Evolutionary conservation across 768 basidiomycete genomes (phyloP), one percentile per base, ranked within the genome.

Genomic region (Macrolepiota fuliginosa): DNA sequence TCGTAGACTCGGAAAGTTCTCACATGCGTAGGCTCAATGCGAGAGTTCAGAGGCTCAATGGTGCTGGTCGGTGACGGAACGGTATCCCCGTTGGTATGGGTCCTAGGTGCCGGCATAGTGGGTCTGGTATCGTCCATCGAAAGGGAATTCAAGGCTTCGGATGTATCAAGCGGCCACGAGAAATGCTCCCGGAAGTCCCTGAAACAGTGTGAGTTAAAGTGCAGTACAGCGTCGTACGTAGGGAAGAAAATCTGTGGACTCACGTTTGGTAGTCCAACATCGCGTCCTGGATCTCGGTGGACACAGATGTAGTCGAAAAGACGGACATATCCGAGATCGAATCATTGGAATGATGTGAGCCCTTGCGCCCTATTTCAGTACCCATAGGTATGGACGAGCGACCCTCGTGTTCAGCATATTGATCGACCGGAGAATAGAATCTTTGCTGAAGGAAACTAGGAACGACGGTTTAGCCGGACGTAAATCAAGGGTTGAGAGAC

Each of bases 361-460:
- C 13, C 52, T 13, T 46, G 17, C 19, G 45, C 10, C 45, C 17
- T n/a, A 19, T 12, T n/a, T 19, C 42, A 45, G 42, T n/a, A 15
- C 17, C 19, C 42, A 19, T n/a, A 29, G 51, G n/a, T 35, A 17
- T 9, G 52, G 32, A 36, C 29, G 32, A 15, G 12, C 17, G 1
- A 12, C 37, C 24, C 15, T 25, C 49, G 4, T 25, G 25, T 19
- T 32, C 68, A n/a, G 55, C 71, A 69, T 57, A 66, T 66, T 63
- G 50, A 29, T 55, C 36, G 13, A 60, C 62, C 80, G 72, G 72
- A 5, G 83, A 87, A 66, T 87, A 82, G 69, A 90, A 83, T 25
- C 88, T 81, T 65, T 76, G 78, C 52, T 85, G 83, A 45, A 84
- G 83, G 74, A 88, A 89, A 47, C 88, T 90, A 65, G 10, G 57